phyloP scores from a whole-genome alignment of 2,329 filamentous ascomycete genomes.

The Mycocentrospora acerina region DNA sequence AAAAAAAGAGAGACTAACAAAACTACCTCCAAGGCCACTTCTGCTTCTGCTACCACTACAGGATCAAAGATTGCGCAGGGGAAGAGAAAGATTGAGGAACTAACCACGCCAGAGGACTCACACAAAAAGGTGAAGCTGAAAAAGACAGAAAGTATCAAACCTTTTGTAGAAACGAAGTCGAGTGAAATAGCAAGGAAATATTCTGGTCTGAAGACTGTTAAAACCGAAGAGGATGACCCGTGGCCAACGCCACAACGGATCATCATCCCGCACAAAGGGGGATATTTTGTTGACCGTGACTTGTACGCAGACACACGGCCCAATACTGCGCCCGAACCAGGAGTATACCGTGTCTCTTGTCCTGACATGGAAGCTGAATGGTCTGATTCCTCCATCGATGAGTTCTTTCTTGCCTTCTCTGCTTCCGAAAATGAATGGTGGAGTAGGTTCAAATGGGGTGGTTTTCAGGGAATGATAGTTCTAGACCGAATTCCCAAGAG shows the following conservation, averaged over 20 bases:
- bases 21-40: too few relatives aligned
- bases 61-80: neutral
- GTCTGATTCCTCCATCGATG: neutral
- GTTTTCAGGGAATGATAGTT: neutral
- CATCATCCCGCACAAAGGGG: neutral
- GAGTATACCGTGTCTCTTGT: neutral
- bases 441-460: slow-evolving; percentile 1
- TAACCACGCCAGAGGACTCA: neutral
- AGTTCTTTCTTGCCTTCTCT: slow-evolving; percentile 2
- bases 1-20: too few relatives aligned
- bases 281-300: neutral
- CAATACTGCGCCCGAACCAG: neutral
- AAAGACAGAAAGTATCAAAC: neutral
- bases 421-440: slow-evolving; percentile 2
- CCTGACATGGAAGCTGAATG: neutral
- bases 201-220: neutral
- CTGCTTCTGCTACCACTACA: neutral
- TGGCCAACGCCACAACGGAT: neutral
- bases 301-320: neutral
- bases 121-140: neutral
- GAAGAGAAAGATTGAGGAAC: slow-evolving; percentile 2
- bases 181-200: neutral
- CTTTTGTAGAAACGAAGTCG: neutral
- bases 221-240: neutral
- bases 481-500: neutral